A percentile compares a stretch with the other conserved stretches of the same genome.
Evolutionary conservation across 805 yeast species (phyloP).

Genomic region (Zygoascus tannicola): DNA sequence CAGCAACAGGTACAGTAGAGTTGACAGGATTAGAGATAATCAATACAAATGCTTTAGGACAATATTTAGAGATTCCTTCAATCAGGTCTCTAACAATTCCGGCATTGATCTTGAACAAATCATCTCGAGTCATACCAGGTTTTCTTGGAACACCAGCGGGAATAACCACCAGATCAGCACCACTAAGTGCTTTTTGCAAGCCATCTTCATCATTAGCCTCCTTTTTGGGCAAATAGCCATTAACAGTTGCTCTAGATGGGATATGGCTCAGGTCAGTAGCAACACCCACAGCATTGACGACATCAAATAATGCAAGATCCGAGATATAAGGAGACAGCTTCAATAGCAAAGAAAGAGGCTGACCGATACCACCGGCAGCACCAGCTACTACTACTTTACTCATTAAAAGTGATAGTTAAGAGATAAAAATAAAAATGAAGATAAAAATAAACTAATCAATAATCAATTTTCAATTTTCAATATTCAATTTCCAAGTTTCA

Average conservation of each 20-base stretch:
- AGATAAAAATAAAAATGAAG: not conserved
- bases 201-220: slow-evolving; percentile 37
- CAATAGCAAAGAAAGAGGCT: slow-evolving; percentile 74
- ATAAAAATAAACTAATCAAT: too few species aligned
- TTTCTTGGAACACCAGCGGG: slow-evolving; percentile 93
- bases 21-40: slow-evolving; percentile 91
- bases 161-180: slow-evolving; percentile 77
- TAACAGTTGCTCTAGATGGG: slow-evolving; percentile 53
- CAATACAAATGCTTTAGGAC: slow-evolving; percentile 69
- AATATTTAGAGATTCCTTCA: slow-evolving; percentile 58
- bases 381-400: slow-evolving; percentile 53
- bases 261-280: slow-evolving; percentile 84
- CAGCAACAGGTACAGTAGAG: slow-evolving; percentile 85
- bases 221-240: slow-evolving; percentile 47
- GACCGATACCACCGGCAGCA: slow-evolving; percentile 94
- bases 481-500: too few species aligned
- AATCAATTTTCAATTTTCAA: too few species aligned
- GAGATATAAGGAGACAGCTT: slow-evolving; percentile 56
- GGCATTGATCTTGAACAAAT: slow-evolving; percentile 75
- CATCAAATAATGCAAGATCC: slow-evolving; percentile 73
- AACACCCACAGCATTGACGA: slow-evolving; percentile 77
- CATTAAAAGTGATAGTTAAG: slow-evolving; percentile 9
- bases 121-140: slow-evolving; percentile 93
- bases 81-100: slow-evolving; percentile 68
- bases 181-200: slow-evolving; percentile 58